Evolutionary conservation across 164 flowering plant species (phyloP).

Genomic region (Cinnamomum micranthum): DNA sequence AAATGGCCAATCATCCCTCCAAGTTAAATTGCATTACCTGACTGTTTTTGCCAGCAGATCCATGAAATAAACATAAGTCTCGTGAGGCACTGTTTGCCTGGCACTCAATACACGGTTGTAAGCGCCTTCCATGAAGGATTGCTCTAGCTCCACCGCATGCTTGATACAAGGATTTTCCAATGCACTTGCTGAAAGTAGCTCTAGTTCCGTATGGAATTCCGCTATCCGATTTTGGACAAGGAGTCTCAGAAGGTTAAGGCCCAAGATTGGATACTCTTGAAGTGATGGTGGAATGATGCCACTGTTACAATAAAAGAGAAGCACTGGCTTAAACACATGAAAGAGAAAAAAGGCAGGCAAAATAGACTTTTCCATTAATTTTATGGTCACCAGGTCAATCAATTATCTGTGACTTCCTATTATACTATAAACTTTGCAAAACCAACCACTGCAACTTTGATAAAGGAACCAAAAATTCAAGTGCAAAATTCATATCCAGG

Average conservation of each 20-base stretch:
- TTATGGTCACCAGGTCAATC: background rate
- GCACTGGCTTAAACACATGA: background rate
- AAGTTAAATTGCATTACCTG: conserved; percentile 34
- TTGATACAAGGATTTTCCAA: conserved; percentile 76
- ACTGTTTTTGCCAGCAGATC: conserved; percentile 80
- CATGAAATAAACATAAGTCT: conserved; percentile 69
- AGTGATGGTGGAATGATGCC: conserved; percentile 34
- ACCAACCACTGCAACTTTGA: background rate
- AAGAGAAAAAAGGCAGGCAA: background rate
- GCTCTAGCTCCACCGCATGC: conserved; percentile 86
- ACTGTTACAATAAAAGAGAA: conserved; percentile 41
- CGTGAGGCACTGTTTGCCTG: conserved; percentile 66
- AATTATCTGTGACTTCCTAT: background rate
- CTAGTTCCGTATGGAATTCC: conserved; percentile 84
- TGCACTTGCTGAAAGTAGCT: conserved; percentile 64
- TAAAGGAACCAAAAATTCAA: too few species aligned
- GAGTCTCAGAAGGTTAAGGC: conserved; percentile 87
- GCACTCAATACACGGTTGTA: conserved; percentile 79
- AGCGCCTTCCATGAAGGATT: conserved; percentile 96
- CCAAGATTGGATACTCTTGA: conserved; percentile 58
- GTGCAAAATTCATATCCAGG: too few species aligned
- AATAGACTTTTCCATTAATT: background rate
- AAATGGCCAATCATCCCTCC: background rate
- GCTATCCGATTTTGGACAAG: conserved; percentile 91
- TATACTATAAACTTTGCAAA: too few species aligned